Evolutionary conservation across 2,329 filamentous ascomycete genomes (phyloP).

Genomic region (Penicillium sp.): DNA sequence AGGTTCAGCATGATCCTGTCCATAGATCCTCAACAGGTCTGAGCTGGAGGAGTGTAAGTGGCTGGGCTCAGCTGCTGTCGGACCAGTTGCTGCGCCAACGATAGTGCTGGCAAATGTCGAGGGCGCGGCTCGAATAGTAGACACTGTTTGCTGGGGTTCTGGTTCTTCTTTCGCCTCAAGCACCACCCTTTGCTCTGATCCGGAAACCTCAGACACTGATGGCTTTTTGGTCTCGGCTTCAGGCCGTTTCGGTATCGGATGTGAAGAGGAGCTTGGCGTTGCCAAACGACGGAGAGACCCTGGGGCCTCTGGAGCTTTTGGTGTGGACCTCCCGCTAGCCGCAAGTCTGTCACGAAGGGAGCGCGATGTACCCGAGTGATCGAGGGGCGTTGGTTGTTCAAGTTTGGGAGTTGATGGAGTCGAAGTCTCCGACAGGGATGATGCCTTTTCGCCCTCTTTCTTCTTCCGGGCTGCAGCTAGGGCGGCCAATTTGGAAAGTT

Average conservation of each 20-base stretch:
- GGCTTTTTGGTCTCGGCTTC: slow-evolving; percentile 18
- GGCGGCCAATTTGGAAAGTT: slow-evolving; percentile 86
- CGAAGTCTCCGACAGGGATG: slow-evolving; percentile 9
- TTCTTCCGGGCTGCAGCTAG: slow-evolving; percentile 82
- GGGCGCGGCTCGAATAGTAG: slow-evolving; percentile 44
- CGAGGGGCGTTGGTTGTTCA: slow-evolving; percentile 10
- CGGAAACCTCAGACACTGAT: slow-evolving; percentile 2
- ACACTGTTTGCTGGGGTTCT: slow-evolving; percentile 14
- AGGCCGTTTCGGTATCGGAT: slow-evolving; percentile 18
- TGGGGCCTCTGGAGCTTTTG: slow-evolving; percentile 24
- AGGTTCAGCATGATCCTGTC: slow-evolving; percentile 41
- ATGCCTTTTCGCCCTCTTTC: slow-evolving; percentile 65
- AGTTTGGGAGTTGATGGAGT: slow-evolving; percentile 6
- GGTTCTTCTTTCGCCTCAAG: slow-evolving; percentile 7
- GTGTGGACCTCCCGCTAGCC: slow-evolving; percentile 25
- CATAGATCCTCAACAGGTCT: slow-evolving; percentile 39
- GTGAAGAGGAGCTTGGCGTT: slow-evolving; percentile 16
- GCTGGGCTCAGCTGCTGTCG: slow-evolving; percentile 32
- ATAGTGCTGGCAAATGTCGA: slow-evolving; percentile 52
- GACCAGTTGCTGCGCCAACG: slow-evolving; percentile 30
- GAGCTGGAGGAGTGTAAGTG: slow-evolving; percentile 32
- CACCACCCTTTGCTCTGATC: not conserved
- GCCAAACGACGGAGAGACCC: slow-evolving; percentile 22
- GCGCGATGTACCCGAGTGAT: slow-evolving; percentile 26
- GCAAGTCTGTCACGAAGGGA: slow-evolving; percentile 42